Evolutionary conservation across 345 rosid genomes (phyloP), one percentile per base, ranked within the genome.

Genomic region (Raphanus sativus): DNA sequence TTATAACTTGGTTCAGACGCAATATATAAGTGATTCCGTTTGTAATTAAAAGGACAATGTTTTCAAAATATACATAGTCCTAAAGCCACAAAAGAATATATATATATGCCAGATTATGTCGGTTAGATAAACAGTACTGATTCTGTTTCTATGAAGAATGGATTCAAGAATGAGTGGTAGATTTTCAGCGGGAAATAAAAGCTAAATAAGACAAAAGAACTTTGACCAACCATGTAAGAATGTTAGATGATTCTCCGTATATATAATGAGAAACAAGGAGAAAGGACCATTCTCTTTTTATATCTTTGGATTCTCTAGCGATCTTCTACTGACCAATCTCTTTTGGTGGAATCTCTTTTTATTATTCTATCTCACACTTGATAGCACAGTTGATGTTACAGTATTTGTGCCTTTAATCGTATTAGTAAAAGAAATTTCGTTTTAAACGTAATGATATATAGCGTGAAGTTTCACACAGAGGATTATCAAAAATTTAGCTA

Each of bases 131-230:
- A 34, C 50, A 63, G 34, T 50, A 73, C 34, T 8, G 76, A 73
- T 63, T 73, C 25, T 73, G 15, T 40, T 63, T 73, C 69, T 73
- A 73, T 73, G 34, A 63, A 63, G 36, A 73, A 73, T 73, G 28
- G 69, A 30, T 11, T 13, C 76, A 62, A 48, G 70, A 73, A 52
- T 15, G n/a, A 63, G 54, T 52, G 62, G 70, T 73, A 24, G 36
- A 50, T 63, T 32, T 32, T 29, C 34, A 62, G 69, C 69, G 48
- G 32, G n/a, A 72, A 72, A 62, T 10, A 30, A 42, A 71, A 60
- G 75, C 58, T 42, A 71, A 61, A 61, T 28, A 72, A 72, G 45
- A 40, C 13, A 28, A 60, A 62, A 30, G 9, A 8, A 73, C 25
- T 72, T 72, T 62, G 67, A 71, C 42, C 42, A 62, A 13, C 17